Conservation (phyloP, 768 basidiomycete species). For the Cubamyces lactineus region DNA sequence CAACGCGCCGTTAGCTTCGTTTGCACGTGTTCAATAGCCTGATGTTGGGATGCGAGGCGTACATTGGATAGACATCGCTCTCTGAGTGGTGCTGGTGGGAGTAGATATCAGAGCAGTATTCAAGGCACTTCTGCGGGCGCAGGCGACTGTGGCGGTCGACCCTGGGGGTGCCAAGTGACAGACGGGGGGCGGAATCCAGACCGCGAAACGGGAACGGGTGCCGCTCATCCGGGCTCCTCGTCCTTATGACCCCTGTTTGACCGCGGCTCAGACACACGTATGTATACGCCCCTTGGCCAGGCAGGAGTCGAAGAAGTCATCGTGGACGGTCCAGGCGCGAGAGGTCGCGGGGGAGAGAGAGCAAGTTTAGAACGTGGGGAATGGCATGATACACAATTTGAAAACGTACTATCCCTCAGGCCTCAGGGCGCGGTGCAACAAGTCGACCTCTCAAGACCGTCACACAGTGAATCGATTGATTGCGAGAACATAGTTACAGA, state of each 20-base stretch:
- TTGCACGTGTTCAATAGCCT: not conserved
- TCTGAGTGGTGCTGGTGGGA: not conserved
- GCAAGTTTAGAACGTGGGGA: too few relatives aligned
- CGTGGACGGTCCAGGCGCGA: not conserved
- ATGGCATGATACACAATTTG: too few relatives aligned
- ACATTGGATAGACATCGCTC: conserved; percentile 11
- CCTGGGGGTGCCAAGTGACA: too few relatives aligned
- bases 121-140: too few relatives aligned
- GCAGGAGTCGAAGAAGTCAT: not conserved
- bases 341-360: too few relatives aligned
- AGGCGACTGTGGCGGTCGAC: too few relatives aligned
- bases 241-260: not conserved
- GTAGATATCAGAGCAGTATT: not conserved
- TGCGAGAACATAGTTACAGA: conserved; percentile 2
- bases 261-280: not conserved
- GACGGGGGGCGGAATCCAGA: not conserved
- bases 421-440: too few relatives aligned
- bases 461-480: not conserved
- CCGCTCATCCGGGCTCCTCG: not conserved
- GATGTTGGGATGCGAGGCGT: not conserved
- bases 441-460: too few relatives aligned
- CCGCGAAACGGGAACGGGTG: not conserved
- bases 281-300: not conserved
- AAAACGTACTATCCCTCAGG: too few relatives aligned
- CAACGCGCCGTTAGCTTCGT: not conserved